phyloP scores from a whole-genome alignment of 2,329 filamentous ascomycete species.

The Trichoderma koningiopsis region DNA sequence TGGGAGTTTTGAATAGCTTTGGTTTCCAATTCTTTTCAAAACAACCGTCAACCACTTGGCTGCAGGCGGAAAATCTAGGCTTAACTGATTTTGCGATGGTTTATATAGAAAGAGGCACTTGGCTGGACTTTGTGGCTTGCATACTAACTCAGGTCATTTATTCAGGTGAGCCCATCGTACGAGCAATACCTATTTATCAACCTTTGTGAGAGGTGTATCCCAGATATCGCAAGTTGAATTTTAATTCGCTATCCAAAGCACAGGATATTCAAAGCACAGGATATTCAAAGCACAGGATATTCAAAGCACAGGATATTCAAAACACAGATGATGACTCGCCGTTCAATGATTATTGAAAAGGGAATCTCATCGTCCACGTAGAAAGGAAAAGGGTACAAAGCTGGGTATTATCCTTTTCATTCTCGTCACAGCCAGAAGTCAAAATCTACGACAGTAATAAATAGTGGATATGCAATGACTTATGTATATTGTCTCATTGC shows the following conservation, averaged over 20 bases:
- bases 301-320: background rate
- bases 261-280: background rate
- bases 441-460: background rate
- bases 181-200: background rate
- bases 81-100: slow-evolving; percentile 23
- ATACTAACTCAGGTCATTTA: background rate
- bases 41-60: slow-evolving; percentile 35
- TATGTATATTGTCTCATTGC: background rate
- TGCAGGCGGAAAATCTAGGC: slow-evolving; percentile 33
- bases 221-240: background rate
- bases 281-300: background rate
- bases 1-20: background rate
- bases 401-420: background rate
- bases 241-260: background rate
- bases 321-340: background rate
- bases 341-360: background rate
- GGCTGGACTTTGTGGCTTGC: background rate
- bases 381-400: background rate
- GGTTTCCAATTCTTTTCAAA: background rate
- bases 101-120: background rate
- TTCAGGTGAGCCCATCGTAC: background rate
- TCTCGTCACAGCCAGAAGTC: background rate
- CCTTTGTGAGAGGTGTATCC: background rate
- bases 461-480: background rate
- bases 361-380: background rate